These are phyloP conservation scores for Prunus yedoensis DNA, from an alignment of 331 rosid species.

Conservation along the genomic window DNA sequence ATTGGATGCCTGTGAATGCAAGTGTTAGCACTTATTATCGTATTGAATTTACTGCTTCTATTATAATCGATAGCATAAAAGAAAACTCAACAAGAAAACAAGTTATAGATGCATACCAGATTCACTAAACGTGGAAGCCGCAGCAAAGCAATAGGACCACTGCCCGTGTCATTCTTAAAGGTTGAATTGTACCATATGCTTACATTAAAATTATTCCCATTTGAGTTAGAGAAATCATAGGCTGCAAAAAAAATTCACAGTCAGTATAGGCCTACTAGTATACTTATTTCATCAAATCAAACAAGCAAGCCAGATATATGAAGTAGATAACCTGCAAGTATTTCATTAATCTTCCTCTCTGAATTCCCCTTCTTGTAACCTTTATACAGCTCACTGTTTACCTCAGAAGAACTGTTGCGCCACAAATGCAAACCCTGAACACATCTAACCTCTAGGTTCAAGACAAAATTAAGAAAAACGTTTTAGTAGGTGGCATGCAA, in stretches of 20 bases:
- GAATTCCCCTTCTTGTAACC: conserved; percentile 55
- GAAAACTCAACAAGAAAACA: neutral
- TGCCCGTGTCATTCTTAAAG: conserved; percentile 36
- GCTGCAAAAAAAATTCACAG: conserved; percentile 45
- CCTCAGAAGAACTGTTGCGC: conserved; percentile 64
- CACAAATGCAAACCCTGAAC: conserved; percentile 58
- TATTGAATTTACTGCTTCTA: neutral
- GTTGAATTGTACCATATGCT: conserved; percentile 80
- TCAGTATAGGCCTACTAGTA: neutral
- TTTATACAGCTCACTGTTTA: conserved; percentile 60
- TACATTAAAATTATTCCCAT: conserved; percentile 50
- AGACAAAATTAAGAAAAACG: neutral
- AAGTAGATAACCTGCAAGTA: conserved; percentile 61
- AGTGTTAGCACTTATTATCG: conserved; percentile 14
- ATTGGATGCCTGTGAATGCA: conserved; percentile 60
- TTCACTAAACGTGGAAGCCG: conserved; percentile 78
- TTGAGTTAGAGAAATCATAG: conserved; percentile 74
- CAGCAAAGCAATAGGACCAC: conserved; percentile 27
- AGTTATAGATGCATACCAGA: conserved; percentile 47
- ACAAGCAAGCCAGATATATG: conserved; percentile 11
- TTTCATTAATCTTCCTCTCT: conserved; percentile 45
- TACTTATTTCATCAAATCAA: neutral
- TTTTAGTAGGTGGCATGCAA: conserved; percentile 9
- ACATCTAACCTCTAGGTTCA: conserved; percentile 52
- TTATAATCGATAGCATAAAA: neutral